Evolutionary conservation across 2,329 filamentous ascomycete genomes (phyloP).

Genomic region (Xylaria multiplex): DNA sequence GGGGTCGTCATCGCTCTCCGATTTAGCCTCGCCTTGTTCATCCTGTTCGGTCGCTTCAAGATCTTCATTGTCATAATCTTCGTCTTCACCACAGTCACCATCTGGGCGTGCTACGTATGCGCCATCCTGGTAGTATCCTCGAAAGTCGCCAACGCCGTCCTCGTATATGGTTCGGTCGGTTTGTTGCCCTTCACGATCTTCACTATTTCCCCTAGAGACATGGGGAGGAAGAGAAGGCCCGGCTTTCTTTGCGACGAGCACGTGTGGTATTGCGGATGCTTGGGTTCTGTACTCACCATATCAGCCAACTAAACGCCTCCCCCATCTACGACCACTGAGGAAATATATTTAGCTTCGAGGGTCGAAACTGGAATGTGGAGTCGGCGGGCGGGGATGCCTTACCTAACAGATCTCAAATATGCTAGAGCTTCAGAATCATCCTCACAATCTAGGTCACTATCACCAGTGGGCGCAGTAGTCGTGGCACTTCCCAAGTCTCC

Average conservation of each 20-base stretch:
- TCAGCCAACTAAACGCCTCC: constrained; percentile 53
- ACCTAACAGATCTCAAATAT: constrained; percentile 70
- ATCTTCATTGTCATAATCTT: constrained; percentile 45
- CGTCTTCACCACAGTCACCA: constrained; percentile 45
- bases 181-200: constrained; percentile 46
- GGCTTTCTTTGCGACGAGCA: constrained; percentile 71
- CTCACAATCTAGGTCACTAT: constrained; percentile 64
- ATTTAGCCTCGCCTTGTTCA: constrained; percentile 46
- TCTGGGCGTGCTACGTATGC: constrained; percentile 75
- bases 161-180: constrained; percentile 59
- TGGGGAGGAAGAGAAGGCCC: constrained; percentile 61
- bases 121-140: constrained; percentile 79
- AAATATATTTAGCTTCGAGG: constrained; percentile 42
- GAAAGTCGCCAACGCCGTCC: constrained; percentile 61
- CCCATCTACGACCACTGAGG: constrained; percentile 35
- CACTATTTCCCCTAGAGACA: constrained; percentile 41
- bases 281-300: constrained; percentile 73
- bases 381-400: constrained; percentile 46
- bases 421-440: constrained; percentile 66
- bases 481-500: constrained; percentile 61
- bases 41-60: constrained; percentile 34
- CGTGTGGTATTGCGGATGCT: constrained; percentile 76
- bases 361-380: constrained; percentile 23
- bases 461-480: constrained; percentile 48
- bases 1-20: constrained; percentile 45